Conservation (phyloP, 1,284 basidiomycete genomes). For the Pseudozyma tsukubaensis region DNA sequence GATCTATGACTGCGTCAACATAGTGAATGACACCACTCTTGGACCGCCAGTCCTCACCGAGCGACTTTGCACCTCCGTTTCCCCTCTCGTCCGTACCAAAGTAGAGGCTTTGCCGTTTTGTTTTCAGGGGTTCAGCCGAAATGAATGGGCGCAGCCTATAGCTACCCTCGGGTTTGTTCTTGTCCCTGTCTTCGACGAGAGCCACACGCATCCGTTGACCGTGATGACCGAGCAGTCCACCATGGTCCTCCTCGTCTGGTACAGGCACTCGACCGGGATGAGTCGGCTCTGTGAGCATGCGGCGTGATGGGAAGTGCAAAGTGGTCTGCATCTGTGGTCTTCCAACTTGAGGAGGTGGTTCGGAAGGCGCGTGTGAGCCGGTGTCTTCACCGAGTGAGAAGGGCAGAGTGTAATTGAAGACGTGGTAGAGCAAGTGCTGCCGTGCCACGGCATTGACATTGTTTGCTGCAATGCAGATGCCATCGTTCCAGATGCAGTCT, state of each 20-base stretch:
- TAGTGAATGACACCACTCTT: constrained; percentile 81
- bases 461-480: constrained; percentile 24
- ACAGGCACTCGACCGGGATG: constrained; percentile 64
- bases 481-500: constrained; percentile 31
- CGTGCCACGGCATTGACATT: constrained; percentile 86
- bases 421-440: constrained; percentile 92
- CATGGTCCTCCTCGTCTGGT: constrained; percentile 65
- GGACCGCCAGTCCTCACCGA: constrained; percentile 70
- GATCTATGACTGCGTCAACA: constrained; percentile 79
- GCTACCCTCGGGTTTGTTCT: neutral
- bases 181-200: constrained; percentile 47
- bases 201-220: constrained; percentile 81
- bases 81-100: constrained; percentile 81
- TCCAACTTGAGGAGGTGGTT: constrained; percentile 74
- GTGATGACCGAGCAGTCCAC: constrained; percentile 81
- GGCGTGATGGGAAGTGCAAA: constrained; percentile 78
- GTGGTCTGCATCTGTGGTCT: constrained; percentile 54
- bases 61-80: constrained; percentile 73
- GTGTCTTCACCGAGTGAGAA: constrained; percentile 65
- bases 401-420: constrained; percentile 84
- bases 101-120: constrained; percentile 17
- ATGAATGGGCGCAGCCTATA: neutral
- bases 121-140: neutral
- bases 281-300: constrained; percentile 77
- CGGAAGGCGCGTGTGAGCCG: constrained; percentile 74